phyloP scores from a whole-genome alignment of 23 red algal genomes.

The Gracilaria gracilis region DNA sequence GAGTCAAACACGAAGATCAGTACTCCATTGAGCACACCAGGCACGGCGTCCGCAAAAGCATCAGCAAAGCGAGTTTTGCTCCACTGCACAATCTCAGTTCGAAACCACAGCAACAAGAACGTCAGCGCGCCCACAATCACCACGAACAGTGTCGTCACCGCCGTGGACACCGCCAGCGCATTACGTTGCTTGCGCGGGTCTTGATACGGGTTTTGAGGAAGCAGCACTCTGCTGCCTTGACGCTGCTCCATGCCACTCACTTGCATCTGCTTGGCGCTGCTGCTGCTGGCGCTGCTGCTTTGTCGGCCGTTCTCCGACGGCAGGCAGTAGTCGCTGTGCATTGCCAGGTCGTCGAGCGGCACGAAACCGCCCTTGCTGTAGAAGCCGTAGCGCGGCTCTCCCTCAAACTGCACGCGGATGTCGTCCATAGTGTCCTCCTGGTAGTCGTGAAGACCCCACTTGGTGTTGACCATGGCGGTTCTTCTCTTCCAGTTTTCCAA shows the following conservation, averaged over 20 bases:
- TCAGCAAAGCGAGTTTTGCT: background rate
- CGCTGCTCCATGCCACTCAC: conserved; percentile 17
- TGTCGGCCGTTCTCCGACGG: background rate
- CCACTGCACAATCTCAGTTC: conserved; percentile 51
- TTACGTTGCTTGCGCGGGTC: conserved; percentile 55
- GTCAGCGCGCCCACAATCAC: conserved; percentile 61
- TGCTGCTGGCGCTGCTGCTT: background rate
- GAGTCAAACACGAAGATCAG: conserved; percentile 69
- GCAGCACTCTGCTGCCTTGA: background rate
- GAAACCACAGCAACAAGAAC: conserved; percentile 72
- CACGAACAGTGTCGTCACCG: conserved; percentile 63
- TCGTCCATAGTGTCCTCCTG: conserved; percentile 73
- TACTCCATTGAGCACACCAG: conserved; percentile 75
- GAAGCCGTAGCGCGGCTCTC: conserved; percentile 66
- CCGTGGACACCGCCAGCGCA: conserved; percentile 6
- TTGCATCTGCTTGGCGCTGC: background rate
- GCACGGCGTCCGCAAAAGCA: conserved; percentile 20
- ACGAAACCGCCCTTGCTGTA: conserved; percentile 82
- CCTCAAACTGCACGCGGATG: conserved; percentile 69
- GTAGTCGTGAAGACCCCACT: conserved; percentile 77
- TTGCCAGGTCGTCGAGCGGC: conserved; percentile 51
- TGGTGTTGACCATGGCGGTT: conserved; percentile 59
- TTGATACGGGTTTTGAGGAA: conserved; percentile 61
- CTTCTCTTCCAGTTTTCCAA: conserved; percentile 81
- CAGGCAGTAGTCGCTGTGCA: conserved; percentile 9